These are phyloP conservation scores for Bolboschoenoplectus hybrid DNA, from an alignment of 202 grass and related monocot genomes.

Conservation along the genomic window DNA sequence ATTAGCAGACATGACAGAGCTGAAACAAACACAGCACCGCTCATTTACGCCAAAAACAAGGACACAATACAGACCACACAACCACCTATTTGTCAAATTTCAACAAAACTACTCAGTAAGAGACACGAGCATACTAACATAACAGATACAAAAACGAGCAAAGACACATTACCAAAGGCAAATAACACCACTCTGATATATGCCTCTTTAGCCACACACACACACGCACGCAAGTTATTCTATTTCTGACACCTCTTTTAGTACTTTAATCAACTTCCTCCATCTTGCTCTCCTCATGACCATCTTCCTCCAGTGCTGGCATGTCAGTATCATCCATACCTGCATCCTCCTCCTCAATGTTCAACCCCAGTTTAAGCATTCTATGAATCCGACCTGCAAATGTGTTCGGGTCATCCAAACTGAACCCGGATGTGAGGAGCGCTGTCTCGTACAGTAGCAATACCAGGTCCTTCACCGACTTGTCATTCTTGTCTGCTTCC, in stretches of 20 bases:
- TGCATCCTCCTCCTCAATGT: constrained; percentile 46
- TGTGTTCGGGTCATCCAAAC: constrained; percentile 54
- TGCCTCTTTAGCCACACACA: background rate
- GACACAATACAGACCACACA: background rate
- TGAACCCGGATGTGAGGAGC: constrained; percentile 52
- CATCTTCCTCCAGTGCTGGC: constrained; percentile 45
- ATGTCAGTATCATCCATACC: constrained; percentile 44
- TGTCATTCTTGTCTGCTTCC: constrained; percentile 54
- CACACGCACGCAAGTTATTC: background rate
- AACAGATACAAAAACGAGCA: background rate
- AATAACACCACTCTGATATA: background rate
- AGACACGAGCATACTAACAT: background rate
- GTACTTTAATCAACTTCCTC: constrained; percentile 29
- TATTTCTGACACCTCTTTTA: background rate
- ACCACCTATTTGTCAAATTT: background rate
- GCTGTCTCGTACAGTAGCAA: constrained; percentile 50
- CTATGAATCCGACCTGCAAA: constrained; percentile 54
- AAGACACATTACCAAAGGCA: background rate
- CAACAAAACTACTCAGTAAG: background rate
- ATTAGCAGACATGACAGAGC: background rate
- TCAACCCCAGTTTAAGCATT: constrained; percentile 54
- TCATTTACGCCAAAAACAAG: too few relatives aligned
- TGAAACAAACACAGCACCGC: background rate
- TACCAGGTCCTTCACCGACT: constrained; percentile 56
- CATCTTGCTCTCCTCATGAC: constrained; percentile 55